phyloP scores from a whole-genome alignment of 2,329 filamentous ascomycete genomes.

The Sclerotinia minor region DNA sequence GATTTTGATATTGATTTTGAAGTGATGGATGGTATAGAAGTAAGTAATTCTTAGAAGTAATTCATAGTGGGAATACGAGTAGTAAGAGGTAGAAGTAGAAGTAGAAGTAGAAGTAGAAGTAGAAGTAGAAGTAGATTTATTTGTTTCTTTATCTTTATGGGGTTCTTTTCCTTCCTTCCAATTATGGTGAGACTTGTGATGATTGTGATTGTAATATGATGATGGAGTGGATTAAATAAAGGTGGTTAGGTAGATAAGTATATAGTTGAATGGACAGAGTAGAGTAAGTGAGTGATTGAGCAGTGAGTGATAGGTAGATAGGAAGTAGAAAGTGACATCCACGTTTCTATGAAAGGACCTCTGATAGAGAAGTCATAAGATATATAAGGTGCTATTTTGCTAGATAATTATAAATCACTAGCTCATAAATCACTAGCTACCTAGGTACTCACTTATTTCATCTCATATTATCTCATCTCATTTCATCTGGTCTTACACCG shows the following conservation, averaged over 20 bases:
- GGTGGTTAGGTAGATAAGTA: neutral
- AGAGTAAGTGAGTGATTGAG: neutral
- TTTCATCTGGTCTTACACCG: neutral
- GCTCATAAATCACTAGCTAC: neutral
- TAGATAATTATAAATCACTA: neutral
- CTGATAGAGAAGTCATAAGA: neutral
- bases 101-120: no score
- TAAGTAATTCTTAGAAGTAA: no score
- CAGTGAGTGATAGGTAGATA: neutral
- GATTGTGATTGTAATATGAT: no score
- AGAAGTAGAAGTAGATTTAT: slow-evolving; percentile 9
- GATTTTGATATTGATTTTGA: slow-evolving; percentile 18
- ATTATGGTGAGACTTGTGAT: no score
- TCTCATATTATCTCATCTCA: no score
- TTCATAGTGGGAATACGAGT: no score
- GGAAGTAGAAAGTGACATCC: no score
- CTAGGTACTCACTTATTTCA: neutral
- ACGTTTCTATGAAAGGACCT: neutral
- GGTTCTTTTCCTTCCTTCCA: neutral
- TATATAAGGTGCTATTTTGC: slow-evolving; percentile 8
- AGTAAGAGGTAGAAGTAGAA: no score
- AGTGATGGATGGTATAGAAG: no score
- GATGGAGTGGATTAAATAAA: no score
- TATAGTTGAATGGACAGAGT: neutral
- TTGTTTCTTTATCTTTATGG: neutral